Percentiles rank a stretch among this genome's conserved stretches.
Conservation (phyloP, 768 basidiomycete species). For the Pleurotus cornucopiae region DNA sequence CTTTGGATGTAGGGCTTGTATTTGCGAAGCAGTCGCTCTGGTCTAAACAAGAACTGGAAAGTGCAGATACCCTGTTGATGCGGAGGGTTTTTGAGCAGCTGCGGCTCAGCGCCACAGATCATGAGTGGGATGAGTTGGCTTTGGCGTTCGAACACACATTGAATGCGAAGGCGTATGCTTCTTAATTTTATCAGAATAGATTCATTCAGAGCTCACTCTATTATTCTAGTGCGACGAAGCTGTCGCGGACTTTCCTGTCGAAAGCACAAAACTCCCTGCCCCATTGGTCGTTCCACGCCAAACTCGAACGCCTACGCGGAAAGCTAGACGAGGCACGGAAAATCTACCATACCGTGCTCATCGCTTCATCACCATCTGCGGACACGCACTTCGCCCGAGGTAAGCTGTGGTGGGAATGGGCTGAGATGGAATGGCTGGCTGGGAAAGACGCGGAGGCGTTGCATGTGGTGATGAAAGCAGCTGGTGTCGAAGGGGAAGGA, state of each 20-base stretch:
- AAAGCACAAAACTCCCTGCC: constrained; percentile 48
- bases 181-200: constrained; percentile 9
- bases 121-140: constrained; percentile 61
- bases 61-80: constrained; percentile 45
- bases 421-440: constrained; percentile 77
- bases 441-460: constrained; percentile 46
- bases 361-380: constrained; percentile 32
- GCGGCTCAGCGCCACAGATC: constrained; percentile 40
- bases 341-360: constrained; percentile 66
- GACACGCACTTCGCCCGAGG: constrained; percentile 31
- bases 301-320: constrained; percentile 64
- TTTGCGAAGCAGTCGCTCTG: constrained; percentile 27
- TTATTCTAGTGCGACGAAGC: constrained; percentile 54
- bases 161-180: constrained; percentile 49
- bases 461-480: constrained; percentile 50
- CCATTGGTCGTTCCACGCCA: constrained; percentile 77
- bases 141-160: constrained; percentile 66
- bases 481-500: constrained; percentile 45
- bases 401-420: constrained; percentile 79
- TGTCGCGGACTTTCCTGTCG: constrained; percentile 63
- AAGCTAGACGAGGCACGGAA: constrained; percentile 69
- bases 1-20: constrained; percentile 41
- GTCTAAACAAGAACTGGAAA: constrained; percentile 44
- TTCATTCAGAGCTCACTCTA: not conserved
- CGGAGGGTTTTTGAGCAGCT: constrained; percentile 59